Base-by-base conservation (phyloP, 441 rosid genomes). In the Melastoma candidum region DNA sequence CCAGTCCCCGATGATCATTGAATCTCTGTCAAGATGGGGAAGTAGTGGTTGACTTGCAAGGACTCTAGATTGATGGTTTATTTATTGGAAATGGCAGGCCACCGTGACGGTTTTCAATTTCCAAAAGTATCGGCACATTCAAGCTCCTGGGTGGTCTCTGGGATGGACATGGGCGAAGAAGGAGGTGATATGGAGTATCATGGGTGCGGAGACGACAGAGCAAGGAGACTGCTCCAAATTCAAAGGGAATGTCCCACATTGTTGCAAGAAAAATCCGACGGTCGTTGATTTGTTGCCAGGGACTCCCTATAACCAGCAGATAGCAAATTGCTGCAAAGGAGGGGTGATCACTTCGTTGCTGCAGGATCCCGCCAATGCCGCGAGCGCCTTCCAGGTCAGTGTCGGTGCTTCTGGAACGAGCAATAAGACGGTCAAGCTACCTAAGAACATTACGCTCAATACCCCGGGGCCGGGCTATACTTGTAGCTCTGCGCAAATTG, bases 391-490 rank as follows among this genome's bases (percentile, higher is more conserved):
- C 43, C 63, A 60, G 56, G n/a, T 60, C 43, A 51, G 44, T 0
- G 51, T 51, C 26, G 63, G 63, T 22, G 48, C 54, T 4, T 36
- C 63, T 12, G 63, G 63, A 32, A 60, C 63, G n/a, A 60, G 46
- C 25, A 60, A 60, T 32, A 60, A 60, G 47, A 60, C 63, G 0
- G 47, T 59, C 36, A 52, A 44, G 25, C 13, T 46, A 50, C 63
- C 63, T 51, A 60, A 27, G 27, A 29, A 51, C 57, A 47, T 60
- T 56, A 60, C 36, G 13, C 51, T 60, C 51, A 60, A 29, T 13
- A 45, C 63, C 14, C 57, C 57, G 3, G 63, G 63, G 5, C 63
- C 63, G 0, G 63, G 63, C 14, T 60, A 60, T 49, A 60, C 63
- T 8, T 60, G 63, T 5, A 45, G 63, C 11, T 27, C 54, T 27